Conservation (phyloP, 2,329 filamentous ascomycete genomes). For the Fusarium avenaceum region DNA sequence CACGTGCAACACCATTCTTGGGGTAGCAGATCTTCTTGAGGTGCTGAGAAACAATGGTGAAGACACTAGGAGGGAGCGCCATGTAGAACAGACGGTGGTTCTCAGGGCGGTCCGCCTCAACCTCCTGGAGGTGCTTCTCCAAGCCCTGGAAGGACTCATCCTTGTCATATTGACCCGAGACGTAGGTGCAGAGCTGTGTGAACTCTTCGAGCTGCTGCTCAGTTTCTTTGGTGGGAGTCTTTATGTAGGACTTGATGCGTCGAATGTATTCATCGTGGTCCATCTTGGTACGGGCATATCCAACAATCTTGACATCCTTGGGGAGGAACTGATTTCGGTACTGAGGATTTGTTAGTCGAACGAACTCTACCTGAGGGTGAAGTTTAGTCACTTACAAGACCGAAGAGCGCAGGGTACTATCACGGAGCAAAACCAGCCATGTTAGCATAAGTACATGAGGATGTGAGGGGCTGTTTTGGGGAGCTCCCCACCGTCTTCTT, state of each 20-base stretch:
- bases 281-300: slow-evolving; percentile 99
- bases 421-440: slow-evolving; percentile 34
- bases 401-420: slow-evolving; percentile 96
- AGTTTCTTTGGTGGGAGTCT: slow-evolving; percentile 96
- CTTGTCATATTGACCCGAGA: slow-evolving; percentile 97
- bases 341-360: slow-evolving; percentile 60
- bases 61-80: slow-evolving; percentile 97
- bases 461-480: slow-evolving; percentile 30
- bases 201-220: slow-evolving; percentile 96
- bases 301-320: slow-evolving; percentile 95
- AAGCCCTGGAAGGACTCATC: slow-evolving; percentile 93
- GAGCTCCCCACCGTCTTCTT: slow-evolving; percentile 89
- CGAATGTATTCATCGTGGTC: slow-evolving; percentile 95
- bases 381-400: slow-evolving; percentile 78
- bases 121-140: slow-evolving; percentile 84
- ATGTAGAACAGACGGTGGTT: slow-evolving; percentile 98
- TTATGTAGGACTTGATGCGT: slow-evolving; percentile 97
- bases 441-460: slow-evolving; percentile 40
- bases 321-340: slow-evolving; percentile 99
- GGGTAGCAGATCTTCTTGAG: slow-evolving; percentile 98
- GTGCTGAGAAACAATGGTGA: slow-evolving; percentile 97
- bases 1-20: slow-evolving; percentile 86
- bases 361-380: neutral
- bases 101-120: slow-evolving; percentile 86
- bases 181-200: slow-evolving; percentile 87